Conservation (phyloP, 139 green algal species). For the Micromonas commoda region DNA sequence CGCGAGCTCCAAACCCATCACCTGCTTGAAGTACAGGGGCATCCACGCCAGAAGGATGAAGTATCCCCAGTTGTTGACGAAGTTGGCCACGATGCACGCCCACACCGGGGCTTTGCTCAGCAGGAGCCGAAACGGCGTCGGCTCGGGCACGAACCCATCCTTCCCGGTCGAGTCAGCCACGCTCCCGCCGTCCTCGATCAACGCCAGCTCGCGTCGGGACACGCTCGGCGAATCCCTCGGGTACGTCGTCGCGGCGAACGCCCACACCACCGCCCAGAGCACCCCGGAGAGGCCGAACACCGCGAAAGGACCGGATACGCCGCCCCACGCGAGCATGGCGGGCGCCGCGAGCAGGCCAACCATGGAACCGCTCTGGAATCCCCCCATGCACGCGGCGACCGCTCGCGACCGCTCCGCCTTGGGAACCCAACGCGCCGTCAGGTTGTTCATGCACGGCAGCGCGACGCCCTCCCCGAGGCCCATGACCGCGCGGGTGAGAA, state of each 20-base stretch:
- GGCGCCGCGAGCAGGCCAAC: conserved; percentile 60
- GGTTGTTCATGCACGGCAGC: conserved; percentile 87
- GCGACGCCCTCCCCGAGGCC: conserved; percentile 88
- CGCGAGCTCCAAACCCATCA: conserved; percentile 44
- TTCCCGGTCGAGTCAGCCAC: neutral
- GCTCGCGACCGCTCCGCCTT: conserved; percentile 30
- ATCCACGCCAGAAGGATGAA: conserved; percentile 99
- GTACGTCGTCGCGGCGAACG: conserved; percentile 14
- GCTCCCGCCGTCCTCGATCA: conserved; percentile 18
- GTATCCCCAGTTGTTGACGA: conserved; percentile 98
- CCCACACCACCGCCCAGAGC: conserved; percentile 41
- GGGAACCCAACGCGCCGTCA: conserved; percentile 64
- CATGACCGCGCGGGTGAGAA: conserved; percentile 56
- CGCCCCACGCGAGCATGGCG: conserved; percentile 61
- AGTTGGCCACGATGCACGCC: conserved; percentile 93
- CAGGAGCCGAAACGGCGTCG: conserved; percentile 83
- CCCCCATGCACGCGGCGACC: conserved; percentile 31
- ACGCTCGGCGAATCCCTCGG: neutral
- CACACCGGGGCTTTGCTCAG: conserved; percentile 80
- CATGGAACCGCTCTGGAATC: conserved; percentile 43
- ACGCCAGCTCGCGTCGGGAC: neutral
- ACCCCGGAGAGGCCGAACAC: conserved; percentile 38
- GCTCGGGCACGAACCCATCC: neutral
- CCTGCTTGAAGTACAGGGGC: conserved; percentile 95
- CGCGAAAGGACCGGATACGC: conserved; percentile 43